phyloP scores from a whole-genome alignment of 2,329 filamentous ascomycete genomes.

The Mycosphaerella sp. region DNA sequence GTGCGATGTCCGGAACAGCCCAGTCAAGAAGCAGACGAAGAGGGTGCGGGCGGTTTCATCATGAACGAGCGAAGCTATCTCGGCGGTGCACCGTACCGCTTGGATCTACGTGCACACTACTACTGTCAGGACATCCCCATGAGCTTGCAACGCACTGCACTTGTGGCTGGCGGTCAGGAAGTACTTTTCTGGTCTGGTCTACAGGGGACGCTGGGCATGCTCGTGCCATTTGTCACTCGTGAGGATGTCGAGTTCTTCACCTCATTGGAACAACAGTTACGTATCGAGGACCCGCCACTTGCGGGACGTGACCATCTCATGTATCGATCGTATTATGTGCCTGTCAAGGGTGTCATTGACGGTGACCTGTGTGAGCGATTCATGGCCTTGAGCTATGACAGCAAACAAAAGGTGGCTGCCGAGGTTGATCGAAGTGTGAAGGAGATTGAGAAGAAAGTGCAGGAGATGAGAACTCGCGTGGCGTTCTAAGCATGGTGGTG shows the following conservation, averaged over 20 bases:
- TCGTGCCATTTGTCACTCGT: conserved; percentile 84
- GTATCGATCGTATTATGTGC: conserved; percentile 91
- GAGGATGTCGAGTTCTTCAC: conserved; percentile 99
- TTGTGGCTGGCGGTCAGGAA: conserved; percentile 87
- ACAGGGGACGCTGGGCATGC: conserved; percentile 86
- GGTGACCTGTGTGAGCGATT: conserved; percentile 94
- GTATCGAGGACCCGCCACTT: conserved; percentile 77
- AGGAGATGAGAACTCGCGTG: conserved; percentile 36
- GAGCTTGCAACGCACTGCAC: conserved; percentile 77
- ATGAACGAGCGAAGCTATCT: conserved; percentile 84
- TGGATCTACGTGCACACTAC: conserved; percentile 80
- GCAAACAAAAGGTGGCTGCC: conserved; percentile 90
- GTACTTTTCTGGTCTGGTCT: conserved; percentile 89
- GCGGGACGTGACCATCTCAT: conserved; percentile 92
- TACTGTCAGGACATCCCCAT: conserved; percentile 90
- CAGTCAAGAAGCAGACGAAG: conserved; percentile 85
- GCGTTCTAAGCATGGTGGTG: conserved; percentile 27
- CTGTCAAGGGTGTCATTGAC: conserved; percentile 94
- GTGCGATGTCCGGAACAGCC: conserved; percentile 79
- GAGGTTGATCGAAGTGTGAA: conserved; percentile 85
- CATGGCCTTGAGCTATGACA: conserved; percentile 73
- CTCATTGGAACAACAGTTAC: conserved; percentile 79
- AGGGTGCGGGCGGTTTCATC: conserved; percentile 84
- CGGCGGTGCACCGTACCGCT: conserved; percentile 76
- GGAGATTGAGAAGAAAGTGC: conserved; percentile 92